Evolutionary conservation across 2,329 filamentous ascomycete species (phyloP).

Genomic region (Pseudocercospora pini-densiflorae): DNA sequence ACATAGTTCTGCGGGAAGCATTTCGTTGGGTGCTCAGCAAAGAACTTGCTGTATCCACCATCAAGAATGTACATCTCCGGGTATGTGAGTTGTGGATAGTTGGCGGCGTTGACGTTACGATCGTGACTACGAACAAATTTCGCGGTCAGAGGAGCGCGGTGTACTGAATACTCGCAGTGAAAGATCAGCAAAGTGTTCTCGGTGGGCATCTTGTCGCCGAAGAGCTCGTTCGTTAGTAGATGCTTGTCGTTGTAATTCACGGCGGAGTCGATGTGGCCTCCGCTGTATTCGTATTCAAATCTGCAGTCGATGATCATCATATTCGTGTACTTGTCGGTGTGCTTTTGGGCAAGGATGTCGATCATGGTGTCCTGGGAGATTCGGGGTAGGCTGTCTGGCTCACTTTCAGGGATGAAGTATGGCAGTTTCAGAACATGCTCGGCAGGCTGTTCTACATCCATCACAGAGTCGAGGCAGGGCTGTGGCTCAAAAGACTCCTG

Average conservation of each 20-base stretch:
- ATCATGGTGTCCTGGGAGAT: constrained; percentile 82
- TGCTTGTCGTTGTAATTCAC: constrained; percentile 99
- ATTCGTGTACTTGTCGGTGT: constrained; percentile 74
- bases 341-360: constrained; percentile 85
- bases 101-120: constrained; percentile 80
- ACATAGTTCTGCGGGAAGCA: constrained; percentile 97
- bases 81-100: constrained; percentile 88
- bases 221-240: constrained; percentile 76
- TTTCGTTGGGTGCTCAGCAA: constrained; percentile 73
- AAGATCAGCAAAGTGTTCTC: constrained; percentile 76
- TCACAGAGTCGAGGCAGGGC: constrained; percentile 68
- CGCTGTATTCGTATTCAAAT: constrained; percentile 98
- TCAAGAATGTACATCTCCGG: constrained; percentile 97
- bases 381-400: constrained; percentile 84
- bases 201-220: constrained; percentile 63
- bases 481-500: constrained; percentile 60
- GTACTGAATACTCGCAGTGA: constrained; percentile 98
- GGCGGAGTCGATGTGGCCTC: constrained; percentile 90
- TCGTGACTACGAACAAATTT: constrained; percentile 90
- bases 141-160: constrained; percentile 95
- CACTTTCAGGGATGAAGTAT: constrained; percentile 79
- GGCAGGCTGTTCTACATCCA: constrained; percentile 74
- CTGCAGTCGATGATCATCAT: constrained; percentile 93
- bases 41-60: constrained; percentile 95
- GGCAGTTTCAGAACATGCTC: constrained; percentile 75